Evolutionary conservation across 495 filamentous ascomycete genomes (phyloP), one percentile per base, ranked within the genome.

Genomic region (Ascodesmis nigricans): DNA sequence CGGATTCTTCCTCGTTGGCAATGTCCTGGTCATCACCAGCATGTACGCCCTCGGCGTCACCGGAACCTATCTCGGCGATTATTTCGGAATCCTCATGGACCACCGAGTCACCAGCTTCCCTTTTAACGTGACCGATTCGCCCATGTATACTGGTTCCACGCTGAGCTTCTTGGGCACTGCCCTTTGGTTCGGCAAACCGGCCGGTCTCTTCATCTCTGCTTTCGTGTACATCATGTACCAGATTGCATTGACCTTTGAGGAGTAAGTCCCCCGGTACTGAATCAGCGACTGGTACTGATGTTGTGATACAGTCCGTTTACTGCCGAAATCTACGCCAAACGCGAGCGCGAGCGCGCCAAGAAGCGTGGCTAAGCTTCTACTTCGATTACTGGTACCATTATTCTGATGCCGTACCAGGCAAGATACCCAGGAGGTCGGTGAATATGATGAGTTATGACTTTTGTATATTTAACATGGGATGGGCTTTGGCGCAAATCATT

Each of bases 61-160:
- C 6, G 90, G 87, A 36, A 97, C 87, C 43, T 97, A 93, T 54
- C 62, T 97, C 17, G 47, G 46, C 35, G 87, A 97, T 60, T 97
- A 97, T 60, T 97, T 91, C 48, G 87, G 87, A 23, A 95, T 97
- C 51, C 62, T 97, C 42, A 90, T 95, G 87, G 82, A 93, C 50
- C 63, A 69, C 48, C 79, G 78, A 30, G 82, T 97, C 28, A 91
- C 79, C 3, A 71, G 75, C 7, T 97, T 97, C 53, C 87, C 87
- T 1, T 97, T 97, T 69, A 93, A 81, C 56, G 59, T 95, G 33
- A 84, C 75, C 17, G 69, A 70, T 41, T 77, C 82, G 23, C 87
- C 87, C 25, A 97, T 97, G 87, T 97, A 97, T 62, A 78, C 79
- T 60, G 87, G 87, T 18, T 79, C 73, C 39, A 82, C 87, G 30